Conservation (phyloP, 106 monocot genomes). For the Cymbidium sinense region DNA sequence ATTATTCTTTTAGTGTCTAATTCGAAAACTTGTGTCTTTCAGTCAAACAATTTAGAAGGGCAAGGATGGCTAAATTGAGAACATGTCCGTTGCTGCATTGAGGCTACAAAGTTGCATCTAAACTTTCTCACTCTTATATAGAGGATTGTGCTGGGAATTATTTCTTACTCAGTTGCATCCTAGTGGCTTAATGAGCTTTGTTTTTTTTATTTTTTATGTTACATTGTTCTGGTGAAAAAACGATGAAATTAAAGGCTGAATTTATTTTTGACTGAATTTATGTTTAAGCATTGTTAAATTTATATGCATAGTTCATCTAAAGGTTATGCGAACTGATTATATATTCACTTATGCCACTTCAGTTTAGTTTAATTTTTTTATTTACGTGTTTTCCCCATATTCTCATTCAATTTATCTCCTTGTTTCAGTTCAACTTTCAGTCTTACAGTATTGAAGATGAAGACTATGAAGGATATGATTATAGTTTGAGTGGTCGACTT, state of each 20-base stretch:
- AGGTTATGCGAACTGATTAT: neutral
- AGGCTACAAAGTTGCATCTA: neutral
- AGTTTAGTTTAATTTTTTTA: neutral
- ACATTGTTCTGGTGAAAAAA: neutral
- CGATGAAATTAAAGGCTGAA: neutral
- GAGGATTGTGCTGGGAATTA: neutral
- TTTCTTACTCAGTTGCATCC: neutral
- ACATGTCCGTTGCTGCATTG: too few species aligned
- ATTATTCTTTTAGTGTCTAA: too few species aligned
- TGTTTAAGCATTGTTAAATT: neutral
- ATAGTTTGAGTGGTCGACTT: constrained; percentile 77
- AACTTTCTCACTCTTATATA: neutral
- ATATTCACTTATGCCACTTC: neutral
- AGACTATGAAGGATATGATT: constrained; percentile 90
- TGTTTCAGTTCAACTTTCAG: constrained; percentile 71
- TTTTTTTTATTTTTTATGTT: neutral
- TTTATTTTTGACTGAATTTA: neutral
- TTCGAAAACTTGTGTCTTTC: too few species aligned
- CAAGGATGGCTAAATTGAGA: too few species aligned
- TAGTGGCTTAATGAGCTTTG: neutral
- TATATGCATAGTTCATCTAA: neutral
- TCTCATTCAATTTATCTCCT: constrained; percentile 5
- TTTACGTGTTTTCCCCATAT: neutral
- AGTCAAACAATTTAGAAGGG: too few species aligned
- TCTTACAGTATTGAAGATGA: constrained; percentile 87